These are phyloP conservation scores for Endocalyx cinctus DNA, from an alignment of 2,329 filamentous ascomycete species.

Conservation along the genomic window DNA sequence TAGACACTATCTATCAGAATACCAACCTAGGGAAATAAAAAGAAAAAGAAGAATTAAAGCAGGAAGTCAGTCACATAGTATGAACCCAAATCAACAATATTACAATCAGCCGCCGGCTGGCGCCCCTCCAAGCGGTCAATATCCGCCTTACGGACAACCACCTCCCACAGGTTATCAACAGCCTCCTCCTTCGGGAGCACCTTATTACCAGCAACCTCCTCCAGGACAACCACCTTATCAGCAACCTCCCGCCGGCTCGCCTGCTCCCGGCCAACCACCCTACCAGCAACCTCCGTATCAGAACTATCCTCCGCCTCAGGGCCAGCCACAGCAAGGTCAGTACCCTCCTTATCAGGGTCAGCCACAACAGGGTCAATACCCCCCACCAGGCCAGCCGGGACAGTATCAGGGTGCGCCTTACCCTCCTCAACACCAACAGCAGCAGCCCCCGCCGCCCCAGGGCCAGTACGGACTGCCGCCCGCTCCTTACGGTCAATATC, in stretches of 20 bases:
- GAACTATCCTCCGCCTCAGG: background rate
- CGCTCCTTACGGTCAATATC: constrained; percentile 5
- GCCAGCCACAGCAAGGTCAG: background rate
- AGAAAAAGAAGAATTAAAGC: no score
- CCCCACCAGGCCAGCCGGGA: background rate
- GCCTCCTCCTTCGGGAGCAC: no score
- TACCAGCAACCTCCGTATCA: background rate
- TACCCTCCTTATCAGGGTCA: background rate
- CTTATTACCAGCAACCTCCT: background rate
- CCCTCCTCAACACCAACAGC: background rate
- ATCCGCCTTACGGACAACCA: no score
- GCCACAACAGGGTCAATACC: background rate
- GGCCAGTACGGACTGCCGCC: constrained; percentile 1
- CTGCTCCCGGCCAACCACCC: background rate
- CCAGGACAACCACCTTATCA: background rate
- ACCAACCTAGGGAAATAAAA: no score
- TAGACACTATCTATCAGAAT: no score
- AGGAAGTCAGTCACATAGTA: no score
- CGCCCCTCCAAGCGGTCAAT: no score
- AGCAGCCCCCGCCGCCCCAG: background rate
- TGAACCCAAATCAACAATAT: no score
- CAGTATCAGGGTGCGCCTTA: background rate
- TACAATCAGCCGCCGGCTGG: no score
- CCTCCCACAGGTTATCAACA: no score
- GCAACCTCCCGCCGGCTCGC: background rate